phyloP scores from a whole-genome alignment of 345 rosid genomes.

The Garcia nutans region DNA sequence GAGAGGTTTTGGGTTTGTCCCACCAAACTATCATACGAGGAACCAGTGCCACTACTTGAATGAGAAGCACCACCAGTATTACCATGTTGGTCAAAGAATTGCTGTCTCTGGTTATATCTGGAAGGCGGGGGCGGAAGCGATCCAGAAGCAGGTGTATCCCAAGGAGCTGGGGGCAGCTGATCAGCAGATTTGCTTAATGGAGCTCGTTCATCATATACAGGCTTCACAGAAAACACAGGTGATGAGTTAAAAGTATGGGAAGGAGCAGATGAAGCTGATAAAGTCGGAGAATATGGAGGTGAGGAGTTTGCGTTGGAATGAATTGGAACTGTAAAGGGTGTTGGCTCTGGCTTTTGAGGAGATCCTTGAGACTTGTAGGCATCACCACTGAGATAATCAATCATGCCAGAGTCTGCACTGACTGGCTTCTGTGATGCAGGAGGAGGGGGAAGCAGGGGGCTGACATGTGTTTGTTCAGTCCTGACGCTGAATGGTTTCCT shows the following conservation, averaged over 20 bases:
- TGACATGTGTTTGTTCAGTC: conserved; percentile 35
- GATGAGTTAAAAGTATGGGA: conserved; percentile 12
- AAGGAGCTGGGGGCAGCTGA: conserved; percentile 72
- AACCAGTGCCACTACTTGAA: conserved; percentile 49
- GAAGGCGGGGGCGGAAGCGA: conserved; percentile 77
- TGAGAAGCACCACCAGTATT: conserved; percentile 27
- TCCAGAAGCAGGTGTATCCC: conserved; percentile 48
- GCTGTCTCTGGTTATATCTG: conserved; percentile 70
- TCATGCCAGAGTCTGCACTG: conserved; percentile 37
- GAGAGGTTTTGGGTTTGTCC: conserved; percentile 67
- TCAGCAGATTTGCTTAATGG: conserved; percentile 47
- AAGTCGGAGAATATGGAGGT: conserved; percentile 38
- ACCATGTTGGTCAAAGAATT: conserved; percentile 41
- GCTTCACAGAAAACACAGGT: conserved; percentile 38
- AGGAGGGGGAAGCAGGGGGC: conserved; percentile 81
- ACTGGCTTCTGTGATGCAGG: conserved; percentile 75
- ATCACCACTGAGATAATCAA: conserved; percentile 94
- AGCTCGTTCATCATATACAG: conserved; percentile 55
- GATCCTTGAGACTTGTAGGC: conserved; percentile 55
- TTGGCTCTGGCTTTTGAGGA: conserved; percentile 32
- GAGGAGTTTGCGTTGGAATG: conserved; percentile 38
- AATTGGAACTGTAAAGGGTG: conserved; percentile 35
- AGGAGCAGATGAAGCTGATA: conserved; percentile 29
- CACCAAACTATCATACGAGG: conserved; percentile 56
- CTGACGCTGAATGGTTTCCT: conserved; percentile 40